Evolutionary conservation across 2,329 filamentous ascomycete species (phyloP).

Genomic region (Penicillium sp.): DNA sequence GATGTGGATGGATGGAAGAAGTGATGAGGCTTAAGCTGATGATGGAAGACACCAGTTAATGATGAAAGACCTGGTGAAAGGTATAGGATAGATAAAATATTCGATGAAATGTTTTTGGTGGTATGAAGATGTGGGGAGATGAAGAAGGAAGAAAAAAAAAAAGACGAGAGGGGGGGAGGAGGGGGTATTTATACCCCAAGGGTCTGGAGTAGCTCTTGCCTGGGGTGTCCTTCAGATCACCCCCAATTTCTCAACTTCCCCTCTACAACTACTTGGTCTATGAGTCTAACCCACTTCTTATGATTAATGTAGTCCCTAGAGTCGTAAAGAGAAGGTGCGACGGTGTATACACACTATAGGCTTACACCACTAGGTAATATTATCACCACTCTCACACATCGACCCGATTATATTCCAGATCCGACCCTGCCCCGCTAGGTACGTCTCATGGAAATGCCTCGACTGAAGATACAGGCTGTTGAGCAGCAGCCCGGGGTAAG

Average conservation of each 20-base stretch:
- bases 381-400: background rate
- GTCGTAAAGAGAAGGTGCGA: background rate
- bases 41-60: background rate
- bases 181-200: background rate
- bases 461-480: background rate
- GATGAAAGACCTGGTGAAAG: background rate
- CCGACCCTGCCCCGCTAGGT: no score
- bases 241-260: background rate
- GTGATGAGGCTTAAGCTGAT: background rate
- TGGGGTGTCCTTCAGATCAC: background rate
- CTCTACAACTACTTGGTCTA: background rate
- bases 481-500: background rate
- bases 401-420: background rate
- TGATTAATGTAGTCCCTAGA: background rate
- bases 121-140: background rate
- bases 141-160: background rate
- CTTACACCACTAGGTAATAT: background rate
- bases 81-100: background rate
- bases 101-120: background rate
- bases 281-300: no score
- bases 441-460: background rate
- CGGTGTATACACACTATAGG: background rate
- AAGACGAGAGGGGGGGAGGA: no score
- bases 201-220: background rate
- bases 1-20: no score